These are phyloP conservation scores for Erythrophleum ivorense DNA, from an alignment of 331 rosid species.

Conservation along the genomic window DNA sequence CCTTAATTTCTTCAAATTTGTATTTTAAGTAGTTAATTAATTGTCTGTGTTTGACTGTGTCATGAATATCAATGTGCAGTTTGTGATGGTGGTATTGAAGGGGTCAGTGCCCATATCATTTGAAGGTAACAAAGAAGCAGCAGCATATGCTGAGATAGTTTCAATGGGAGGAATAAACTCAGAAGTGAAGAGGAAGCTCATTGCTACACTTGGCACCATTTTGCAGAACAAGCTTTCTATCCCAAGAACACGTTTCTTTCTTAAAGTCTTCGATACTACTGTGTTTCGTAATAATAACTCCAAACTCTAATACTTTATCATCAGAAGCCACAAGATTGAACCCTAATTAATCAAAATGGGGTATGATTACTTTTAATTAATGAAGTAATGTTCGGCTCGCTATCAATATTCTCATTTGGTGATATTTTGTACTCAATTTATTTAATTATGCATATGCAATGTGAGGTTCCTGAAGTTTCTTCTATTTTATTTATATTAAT, in stretches of 20 bases:
- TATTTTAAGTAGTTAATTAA: no score
- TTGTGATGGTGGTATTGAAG: constrained; percentile 87
- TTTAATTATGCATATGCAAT: no score
- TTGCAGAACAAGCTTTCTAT: constrained; percentile 57
- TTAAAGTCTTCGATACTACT: constrained; percentile 78
- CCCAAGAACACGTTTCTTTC: constrained; percentile 75
- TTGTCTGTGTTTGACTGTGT: no score
- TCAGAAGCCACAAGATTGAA: no score
- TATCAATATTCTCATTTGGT: no score
- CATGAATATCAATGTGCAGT: constrained; percentile 47
- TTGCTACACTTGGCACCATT: constrained; percentile 66
- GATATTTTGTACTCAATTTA: no score
- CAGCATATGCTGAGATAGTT: constrained; percentile 81
- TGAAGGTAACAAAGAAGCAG: constrained; percentile 73
- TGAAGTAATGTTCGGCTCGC: no score
- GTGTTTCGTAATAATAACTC: constrained; percentile 54
- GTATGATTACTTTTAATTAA: no score
- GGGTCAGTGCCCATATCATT: constrained; percentile 81
- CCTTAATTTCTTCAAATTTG: no score
- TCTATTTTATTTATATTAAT: no score
- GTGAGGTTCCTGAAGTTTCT: no score
- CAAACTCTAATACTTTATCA: constrained; percentile 46
- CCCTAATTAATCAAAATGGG: no score
- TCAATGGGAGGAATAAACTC: constrained; percentile 88
- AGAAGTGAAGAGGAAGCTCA: constrained; percentile 75